Conservation (phyloP, 305 asterid genomes). For the Withania somnifera region DNA sequence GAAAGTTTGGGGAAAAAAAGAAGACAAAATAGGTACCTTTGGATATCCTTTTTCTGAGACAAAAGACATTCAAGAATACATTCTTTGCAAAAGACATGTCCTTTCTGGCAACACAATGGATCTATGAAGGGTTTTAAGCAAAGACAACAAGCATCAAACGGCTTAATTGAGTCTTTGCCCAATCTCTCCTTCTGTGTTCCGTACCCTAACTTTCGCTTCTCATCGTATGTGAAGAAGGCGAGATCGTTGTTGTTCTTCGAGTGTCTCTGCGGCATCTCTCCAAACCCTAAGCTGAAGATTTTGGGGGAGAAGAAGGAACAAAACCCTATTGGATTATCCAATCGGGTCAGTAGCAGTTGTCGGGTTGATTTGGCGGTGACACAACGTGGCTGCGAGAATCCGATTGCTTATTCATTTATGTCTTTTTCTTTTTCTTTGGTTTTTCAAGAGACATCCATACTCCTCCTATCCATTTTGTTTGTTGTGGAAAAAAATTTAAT, state of each 20-base stretch:
- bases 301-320: neutral
- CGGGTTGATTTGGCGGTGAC: neutral
- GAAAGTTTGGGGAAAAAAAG: neutral
- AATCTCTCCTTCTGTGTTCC: slow-evolving; percentile 91
- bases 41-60: slow-evolving; percentile 79
- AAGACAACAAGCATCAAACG: slow-evolving; percentile 77
- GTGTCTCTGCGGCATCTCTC: slow-evolving; percentile 84
- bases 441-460: no score
- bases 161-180: slow-evolving; percentile 79
- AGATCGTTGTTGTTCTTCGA: slow-evolving; percentile 93
- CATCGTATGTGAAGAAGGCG: slow-evolving; percentile 88
- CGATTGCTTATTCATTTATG: neutral
- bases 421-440: neutral
- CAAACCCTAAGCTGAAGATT: neutral
- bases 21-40: slow-evolving; percentile 29
- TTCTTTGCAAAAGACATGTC: slow-evolving; percentile 81
- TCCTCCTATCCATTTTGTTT: no score
- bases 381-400: neutral
- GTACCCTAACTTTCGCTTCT: slow-evolving; percentile 88
- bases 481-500: no score
- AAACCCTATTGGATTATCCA: neutral
- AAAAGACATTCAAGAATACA: slow-evolving; percentile 77
- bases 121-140: slow-evolving; percentile 88
- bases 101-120: slow-evolving; percentile 75
- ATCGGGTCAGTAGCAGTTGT: neutral